These are phyloP conservation scores for Crithidia fasciculata DNA, from an alignment of 208 protist species.

Conservation along the genomic window DNA sequence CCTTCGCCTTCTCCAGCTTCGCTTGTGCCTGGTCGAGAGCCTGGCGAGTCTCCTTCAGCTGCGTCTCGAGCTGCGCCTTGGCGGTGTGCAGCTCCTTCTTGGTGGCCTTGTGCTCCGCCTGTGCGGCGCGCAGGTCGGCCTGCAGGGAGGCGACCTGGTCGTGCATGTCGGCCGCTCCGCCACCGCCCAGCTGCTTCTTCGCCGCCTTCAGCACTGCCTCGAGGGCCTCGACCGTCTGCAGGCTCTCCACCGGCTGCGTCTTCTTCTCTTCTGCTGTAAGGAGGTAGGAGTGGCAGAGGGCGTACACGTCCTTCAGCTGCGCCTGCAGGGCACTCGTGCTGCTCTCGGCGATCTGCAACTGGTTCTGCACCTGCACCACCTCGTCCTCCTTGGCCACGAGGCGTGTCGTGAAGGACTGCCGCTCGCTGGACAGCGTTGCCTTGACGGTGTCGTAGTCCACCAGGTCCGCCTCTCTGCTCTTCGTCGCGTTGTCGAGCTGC, in stretches of 20 bases:
- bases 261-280: slow-evolving; percentile 27
- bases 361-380: slow-evolving; percentile 66
- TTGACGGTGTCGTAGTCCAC: slow-evolving; percentile 72
- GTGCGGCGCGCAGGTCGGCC: slow-evolving; percentile 45
- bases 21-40: slow-evolving; percentile 28
- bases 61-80: slow-evolving; percentile 38
- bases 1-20: slow-evolving; percentile 24
- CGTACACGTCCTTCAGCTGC: slow-evolving; percentile 59
- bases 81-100: slow-evolving; percentile 35
- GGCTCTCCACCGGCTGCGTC: slow-evolving; percentile 32
- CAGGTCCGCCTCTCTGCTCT: slow-evolving; percentile 76
- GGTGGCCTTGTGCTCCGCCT: slow-evolving; percentile 50
- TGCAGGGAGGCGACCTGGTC: slow-evolving; percentile 39
- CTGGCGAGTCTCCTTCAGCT: slow-evolving; percentile 28
- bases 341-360: slow-evolving; percentile 71
- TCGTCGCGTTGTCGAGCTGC: slow-evolving; percentile 71
- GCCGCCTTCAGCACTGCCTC: slow-evolving; percentile 47
- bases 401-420: slow-evolving; percentile 38
- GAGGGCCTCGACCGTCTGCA: slow-evolving; percentile 53
- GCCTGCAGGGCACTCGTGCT: slow-evolving; percentile 43
- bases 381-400: slow-evolving; percentile 65
- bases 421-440: slow-evolving; percentile 50
- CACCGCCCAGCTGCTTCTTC: slow-evolving; percentile 28
- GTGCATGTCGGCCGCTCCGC: slow-evolving; percentile 46
- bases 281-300: slow-evolving; percentile 65